Evolutionary conservation across 2,329 filamentous ascomycete species (phyloP).

Genomic region (Fusarium dlaminii): DNA sequence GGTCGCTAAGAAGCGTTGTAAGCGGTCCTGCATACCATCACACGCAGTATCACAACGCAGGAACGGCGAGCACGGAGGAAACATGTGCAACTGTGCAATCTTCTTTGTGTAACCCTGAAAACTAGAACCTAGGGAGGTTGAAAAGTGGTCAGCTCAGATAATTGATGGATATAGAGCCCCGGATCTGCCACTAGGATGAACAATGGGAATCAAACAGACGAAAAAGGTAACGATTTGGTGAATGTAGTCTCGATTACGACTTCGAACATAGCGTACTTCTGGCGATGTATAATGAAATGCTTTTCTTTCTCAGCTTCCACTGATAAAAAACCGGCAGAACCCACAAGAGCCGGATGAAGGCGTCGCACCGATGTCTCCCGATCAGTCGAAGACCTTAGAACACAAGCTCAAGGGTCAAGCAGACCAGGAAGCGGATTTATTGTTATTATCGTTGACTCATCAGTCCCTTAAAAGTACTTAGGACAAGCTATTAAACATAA

Average conservation of each 20-base stretch:
- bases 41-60: slow-evolving; percentile 15
- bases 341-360: slow-evolving; percentile 15
- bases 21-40: neutral
- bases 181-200: slow-evolving; percentile 30
- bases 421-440: neutral
- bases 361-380: slow-evolving; percentile 10
- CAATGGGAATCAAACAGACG: slow-evolving; percentile 15
- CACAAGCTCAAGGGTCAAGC: slow-evolving; percentile 4
- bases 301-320: slow-evolving; percentile 16
- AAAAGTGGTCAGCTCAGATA: slow-evolving; percentile 32
- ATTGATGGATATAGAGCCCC: slow-evolving; percentile 37
- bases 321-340: slow-evolving; percentile 11
- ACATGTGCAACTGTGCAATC: slow-evolving; percentile 10
- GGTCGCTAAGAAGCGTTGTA: neutral
- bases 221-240: neutral
- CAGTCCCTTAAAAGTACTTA: neutral
- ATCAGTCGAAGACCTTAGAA: slow-evolving; percentile 13
- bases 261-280: neutral
- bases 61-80: slow-evolving; percentile 24
- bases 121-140: neutral
- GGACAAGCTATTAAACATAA: neutral
- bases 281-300: neutral
- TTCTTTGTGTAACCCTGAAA: slow-evolving; percentile 14
- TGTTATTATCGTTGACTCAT: neutral
- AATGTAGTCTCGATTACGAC: neutral